Evolutionary conservation across 2,329 filamentous ascomycete species (phyloP), one percentile per base, ranked within the genome.

Genomic region (Coleophoma cylindrospora): DNA sequence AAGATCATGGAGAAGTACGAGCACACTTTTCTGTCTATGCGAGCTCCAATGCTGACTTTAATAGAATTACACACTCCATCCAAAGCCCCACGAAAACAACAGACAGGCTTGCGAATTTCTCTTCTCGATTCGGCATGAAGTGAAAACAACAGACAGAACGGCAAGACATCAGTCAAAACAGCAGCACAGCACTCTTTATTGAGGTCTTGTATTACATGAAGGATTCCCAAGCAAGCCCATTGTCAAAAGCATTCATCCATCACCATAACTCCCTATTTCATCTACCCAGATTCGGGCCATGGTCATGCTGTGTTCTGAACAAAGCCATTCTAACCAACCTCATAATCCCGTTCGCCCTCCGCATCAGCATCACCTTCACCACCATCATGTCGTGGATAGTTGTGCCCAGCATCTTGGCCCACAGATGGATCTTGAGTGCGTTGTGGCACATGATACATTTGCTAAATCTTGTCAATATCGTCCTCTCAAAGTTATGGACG

Each of bases 1-100:
- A 75, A 89, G 38, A 67, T 99, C 54, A 70, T 99, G n/a, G 92
- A 97, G 72, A 99, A 99, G 87, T 89, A 77, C 57, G 76, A 61
- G 21, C n/a, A 17, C 19, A 41, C 14, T 22, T 17, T 21, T 11
- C 22, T 15, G 8, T 11, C 22, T 15, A 11, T 38, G 14, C 14
- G 22, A 37, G 47, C 52, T 27, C 34, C 34, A 38, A 21, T 19
- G 38, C 51, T 59, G 41, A 57, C 50, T 34, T 17, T 40, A 43
- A 36, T 61, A 87, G 84, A 62, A 76, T 90, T 54, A 87, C 84
- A 15, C 75, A 81, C 43, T 76, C 79, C 2, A 73, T 85, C 10
- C 79, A 82, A 59, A 77, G 73, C 51, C 74, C 83, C 13, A 73
- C 71, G 48, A 80, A 79, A 60, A 74, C 40, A 41, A 44, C 75